Conservation (phyloP, 495 filamentous ascomycete species). For the Podospora bellae-mahoneyi region DNA sequence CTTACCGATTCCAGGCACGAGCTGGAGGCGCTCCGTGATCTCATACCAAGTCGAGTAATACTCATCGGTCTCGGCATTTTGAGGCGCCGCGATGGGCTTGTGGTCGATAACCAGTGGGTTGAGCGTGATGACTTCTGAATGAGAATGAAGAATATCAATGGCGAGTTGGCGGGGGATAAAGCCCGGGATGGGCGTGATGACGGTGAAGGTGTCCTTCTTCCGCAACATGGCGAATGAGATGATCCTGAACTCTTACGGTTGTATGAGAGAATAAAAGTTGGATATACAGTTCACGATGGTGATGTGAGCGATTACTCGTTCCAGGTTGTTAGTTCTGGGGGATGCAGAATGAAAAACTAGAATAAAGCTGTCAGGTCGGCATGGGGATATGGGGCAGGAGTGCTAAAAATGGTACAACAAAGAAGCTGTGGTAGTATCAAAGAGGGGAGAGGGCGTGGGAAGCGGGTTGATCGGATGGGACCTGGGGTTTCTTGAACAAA, state of each 20-base stretch:
- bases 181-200: constrained; percentile 48
- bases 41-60: constrained; percentile 71
- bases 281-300: neutral
- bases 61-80: constrained; percentile 63
- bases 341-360: neutral
- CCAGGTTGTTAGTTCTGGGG: neutral
- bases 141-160: constrained; percentile 50
- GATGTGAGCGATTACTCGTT: neutral
- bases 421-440: neutral
- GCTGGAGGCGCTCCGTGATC: constrained; percentile 60
- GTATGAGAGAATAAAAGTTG: neutral
- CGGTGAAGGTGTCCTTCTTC: constrained; percentile 48
- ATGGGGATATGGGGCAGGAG: neutral
- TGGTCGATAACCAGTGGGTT: constrained; percentile 71
- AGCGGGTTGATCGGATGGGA: neutral
- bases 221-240: constrained; percentile 38
- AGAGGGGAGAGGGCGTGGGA: neutral
- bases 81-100: constrained; percentile 59
- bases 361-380: neutral
- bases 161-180: constrained; percentile 49
- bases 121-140: constrained; percentile 69
- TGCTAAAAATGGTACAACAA: neutral
- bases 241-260: neutral
- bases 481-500: neutral
- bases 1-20: constrained; percentile 59